phyloP scores from a whole-genome alignment of 2,329 filamentous ascomycete genomes.

The Cephalotrichum gorgonifer region DNA sequence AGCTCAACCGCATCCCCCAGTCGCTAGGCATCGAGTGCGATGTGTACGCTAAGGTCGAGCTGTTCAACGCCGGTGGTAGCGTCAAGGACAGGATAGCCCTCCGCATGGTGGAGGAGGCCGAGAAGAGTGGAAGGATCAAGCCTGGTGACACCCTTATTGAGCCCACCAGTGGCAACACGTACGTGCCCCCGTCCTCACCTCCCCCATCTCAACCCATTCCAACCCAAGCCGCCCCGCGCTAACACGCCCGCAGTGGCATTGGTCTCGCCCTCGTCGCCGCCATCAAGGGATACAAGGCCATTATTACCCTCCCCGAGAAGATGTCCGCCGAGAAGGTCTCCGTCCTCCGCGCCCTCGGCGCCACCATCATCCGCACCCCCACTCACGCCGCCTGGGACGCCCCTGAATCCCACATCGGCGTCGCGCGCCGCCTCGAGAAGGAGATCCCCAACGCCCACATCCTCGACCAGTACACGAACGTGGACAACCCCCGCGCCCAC shows the following conservation, averaged over 20 bases:
- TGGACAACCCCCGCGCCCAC: constrained; percentile 86
- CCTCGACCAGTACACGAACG: constrained; percentile 88
- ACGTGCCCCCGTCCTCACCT: constrained; percentile 5
- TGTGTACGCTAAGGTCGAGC: constrained; percentile 84
- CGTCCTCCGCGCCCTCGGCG: constrained; percentile 83
- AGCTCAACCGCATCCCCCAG: constrained; percentile 85
- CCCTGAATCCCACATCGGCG: constrained; percentile 94
- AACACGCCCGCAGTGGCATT: constrained; percentile 50
- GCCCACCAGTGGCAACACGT: constrained; percentile 93
- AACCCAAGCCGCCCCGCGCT: neutral
- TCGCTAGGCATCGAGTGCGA: constrained; percentile 81
- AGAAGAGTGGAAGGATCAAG: constrained; percentile 85
- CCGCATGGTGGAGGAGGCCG: constrained; percentile 95
- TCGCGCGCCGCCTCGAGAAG: constrained; percentile 80
- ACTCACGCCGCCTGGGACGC: constrained; percentile 92
- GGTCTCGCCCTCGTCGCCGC: constrained; percentile 88
- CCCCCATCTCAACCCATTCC: neutral
- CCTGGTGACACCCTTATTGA: constrained; percentile 96
- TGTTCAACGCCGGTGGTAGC: constrained; percentile 88
- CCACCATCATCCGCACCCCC: constrained; percentile 94
- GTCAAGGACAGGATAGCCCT: constrained; percentile 93
- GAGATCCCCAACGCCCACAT: constrained; percentile 97
- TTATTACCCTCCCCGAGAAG: constrained; percentile 97
- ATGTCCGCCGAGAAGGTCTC: constrained; percentile 99
- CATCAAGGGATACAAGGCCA: constrained; percentile 95